These are phyloP conservation scores for Pythium aquatile DNA, from an alignment of 352 stramenopile species.

Conservation along the genomic window DNA sequence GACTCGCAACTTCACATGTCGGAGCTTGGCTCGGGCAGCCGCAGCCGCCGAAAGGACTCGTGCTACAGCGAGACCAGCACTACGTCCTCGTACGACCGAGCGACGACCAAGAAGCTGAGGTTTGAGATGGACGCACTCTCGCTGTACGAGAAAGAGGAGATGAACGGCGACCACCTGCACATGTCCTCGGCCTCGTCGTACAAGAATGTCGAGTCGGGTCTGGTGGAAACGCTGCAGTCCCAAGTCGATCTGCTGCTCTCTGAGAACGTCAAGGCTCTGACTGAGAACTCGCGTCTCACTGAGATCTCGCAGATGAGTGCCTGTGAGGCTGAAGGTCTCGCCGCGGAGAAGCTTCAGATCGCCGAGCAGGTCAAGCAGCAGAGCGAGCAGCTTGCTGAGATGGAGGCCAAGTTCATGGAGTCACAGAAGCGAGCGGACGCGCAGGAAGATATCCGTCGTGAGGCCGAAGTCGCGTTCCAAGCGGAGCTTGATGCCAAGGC, in stretches of 20 bases:
- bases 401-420: slow-evolving; percentile 37
- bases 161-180: not conserved
- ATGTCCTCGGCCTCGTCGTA: slow-evolving; percentile 15
- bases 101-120: slow-evolving; percentile 25
- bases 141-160: slow-evolving; percentile 25
- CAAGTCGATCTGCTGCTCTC: slow-evolving; percentile 58
- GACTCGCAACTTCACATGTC: slow-evolving; percentile 16
- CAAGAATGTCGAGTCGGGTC: slow-evolving; percentile 24
- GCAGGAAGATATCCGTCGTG: slow-evolving; percentile 47
- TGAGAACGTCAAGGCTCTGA: slow-evolving; percentile 62
- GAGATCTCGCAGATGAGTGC: slow-evolving; percentile 38
- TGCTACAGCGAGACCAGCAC: slow-evolving; percentile 27
- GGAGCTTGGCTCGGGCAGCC: slow-evolving; percentile 1
- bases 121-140: slow-evolving; percentile 28
- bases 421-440: slow-evolving; percentile 37
- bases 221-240: slow-evolving; percentile 45
- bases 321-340: slow-evolving; percentile 30
- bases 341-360: slow-evolving; percentile 27
- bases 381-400: slow-evolving; percentile 29
- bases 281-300: slow-evolving; percentile 45
- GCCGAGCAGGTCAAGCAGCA: slow-evolving; percentile 25
- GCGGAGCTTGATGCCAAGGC: slow-evolving; percentile 31
- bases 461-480: slow-evolving; percentile 51
- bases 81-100: slow-evolving; percentile 11
- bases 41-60: slow-evolving; percentile 22